Conservation (phyloP, 2,329 filamentous ascomycete genomes). For the Ceratocystis diversiconidia region DNA sequence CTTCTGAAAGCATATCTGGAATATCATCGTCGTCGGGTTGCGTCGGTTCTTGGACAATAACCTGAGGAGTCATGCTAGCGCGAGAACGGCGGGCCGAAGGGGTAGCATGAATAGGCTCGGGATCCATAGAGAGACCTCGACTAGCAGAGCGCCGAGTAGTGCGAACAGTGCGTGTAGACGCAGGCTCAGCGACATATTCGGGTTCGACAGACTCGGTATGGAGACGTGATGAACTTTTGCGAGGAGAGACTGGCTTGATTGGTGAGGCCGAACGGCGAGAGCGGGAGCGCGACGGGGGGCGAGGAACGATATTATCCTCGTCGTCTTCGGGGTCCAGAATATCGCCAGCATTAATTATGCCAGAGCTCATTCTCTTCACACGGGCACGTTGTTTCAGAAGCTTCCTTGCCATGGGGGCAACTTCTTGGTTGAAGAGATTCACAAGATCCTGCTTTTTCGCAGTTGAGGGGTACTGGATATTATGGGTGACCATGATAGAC, state of each 20-base stretch:
- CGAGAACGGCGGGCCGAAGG: constrained; percentile 13
- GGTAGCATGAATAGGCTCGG: constrained; percentile 33
- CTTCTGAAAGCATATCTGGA: constrained; percentile 26
- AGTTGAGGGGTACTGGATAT: constrained; percentile 69
- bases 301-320: constrained; percentile 42
- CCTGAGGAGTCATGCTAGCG: constrained; percentile 14
- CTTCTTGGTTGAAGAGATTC: constrained; percentile 63
- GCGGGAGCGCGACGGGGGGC: constrained; percentile 28
- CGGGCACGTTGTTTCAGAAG: constrained; percentile 60
- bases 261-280: constrained; percentile 41
- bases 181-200: constrained; percentile 1
- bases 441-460: constrained; percentile 87
- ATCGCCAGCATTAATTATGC: constrained; percentile 52
- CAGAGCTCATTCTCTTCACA: constrained; percentile 73
- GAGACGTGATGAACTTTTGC: constrained; percentile 29
- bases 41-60: constrained; percentile 13
- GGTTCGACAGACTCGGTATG: constrained; percentile 30
- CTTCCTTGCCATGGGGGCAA: constrained; percentile 64
- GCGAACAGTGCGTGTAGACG: constrained; percentile 11
- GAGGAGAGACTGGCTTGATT: constrained; percentile 30
- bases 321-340: constrained; percentile 43
- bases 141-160: constrained; percentile 13
- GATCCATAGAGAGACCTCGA: constrained; percentile 31
- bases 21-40: constrained; percentile 19
- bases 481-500: constrained; percentile 80